A percentile compares a stretch with the other conserved stretches of the same genome.
Conservation (phyloP, 108 stramenopile species). For the Nitzschia sp. region DNA sequence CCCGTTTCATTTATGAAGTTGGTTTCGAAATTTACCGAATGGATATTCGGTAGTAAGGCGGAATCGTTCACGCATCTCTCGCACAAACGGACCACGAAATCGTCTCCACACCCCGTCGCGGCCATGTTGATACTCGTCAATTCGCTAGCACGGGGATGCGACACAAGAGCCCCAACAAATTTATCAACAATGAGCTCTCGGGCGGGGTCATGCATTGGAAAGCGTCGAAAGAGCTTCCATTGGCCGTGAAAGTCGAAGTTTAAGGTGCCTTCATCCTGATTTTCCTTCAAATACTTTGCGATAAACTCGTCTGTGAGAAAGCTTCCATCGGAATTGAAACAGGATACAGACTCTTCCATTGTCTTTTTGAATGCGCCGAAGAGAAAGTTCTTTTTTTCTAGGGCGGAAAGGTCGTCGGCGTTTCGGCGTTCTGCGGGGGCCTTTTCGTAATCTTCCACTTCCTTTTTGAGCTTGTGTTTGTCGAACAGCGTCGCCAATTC, state of each 20-base stretch:
- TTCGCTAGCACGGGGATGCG: constrained; percentile 35
- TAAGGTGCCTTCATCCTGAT: constrained; percentile 13
- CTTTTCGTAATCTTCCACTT: constrained; percentile 19
- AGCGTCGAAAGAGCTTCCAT: constrained; percentile 45
- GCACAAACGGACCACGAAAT: constrained; percentile 28
- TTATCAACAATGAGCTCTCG: constrained; percentile 36
- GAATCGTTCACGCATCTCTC: constrained; percentile 23
- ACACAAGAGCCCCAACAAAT: constrained; percentile 37
- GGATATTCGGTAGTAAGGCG: constrained; percentile 29
- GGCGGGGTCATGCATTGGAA: constrained; percentile 31
- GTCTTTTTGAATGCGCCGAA: constrained; percentile 26
- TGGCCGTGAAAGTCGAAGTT: constrained; percentile 42
- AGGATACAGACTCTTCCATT: constrained; percentile 12
- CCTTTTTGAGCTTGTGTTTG: constrained; percentile 34
- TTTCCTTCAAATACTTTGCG: constrained; percentile 29
- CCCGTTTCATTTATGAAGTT: constrained; percentile 41
- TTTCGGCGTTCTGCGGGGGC: constrained; percentile 7
- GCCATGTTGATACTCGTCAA: constrained; percentile 48
- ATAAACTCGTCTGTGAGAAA: constrained; percentile 46
- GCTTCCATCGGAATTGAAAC: constrained; percentile 29
- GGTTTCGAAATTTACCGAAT: constrained; percentile 41
- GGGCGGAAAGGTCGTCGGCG: constrained; percentile 12
- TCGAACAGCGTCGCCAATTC: constrained; percentile 33
- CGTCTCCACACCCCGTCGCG: constrained; percentile 31
- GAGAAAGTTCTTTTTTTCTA: constrained; percentile 24